These are phyloP conservation scores for Cercospora nicotianae DNA, from an alignment of 2,329 filamentous ascomycete genomes.

Conservation along the genomic window DNA sequence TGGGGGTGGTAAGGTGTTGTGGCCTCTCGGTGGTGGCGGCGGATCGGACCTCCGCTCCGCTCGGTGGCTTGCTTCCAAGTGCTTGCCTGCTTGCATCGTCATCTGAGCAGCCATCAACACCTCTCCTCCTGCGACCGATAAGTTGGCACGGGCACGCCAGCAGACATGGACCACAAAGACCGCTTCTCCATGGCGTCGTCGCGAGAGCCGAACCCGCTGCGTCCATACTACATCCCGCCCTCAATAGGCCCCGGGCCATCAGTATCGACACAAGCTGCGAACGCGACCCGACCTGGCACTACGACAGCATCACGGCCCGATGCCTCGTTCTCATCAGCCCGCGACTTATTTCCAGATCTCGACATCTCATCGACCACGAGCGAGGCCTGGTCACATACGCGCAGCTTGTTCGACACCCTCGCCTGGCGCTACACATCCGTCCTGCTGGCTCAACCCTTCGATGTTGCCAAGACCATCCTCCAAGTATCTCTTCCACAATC, in stretches of 20 bases:
- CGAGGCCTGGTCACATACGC: slow-evolving; percentile 50
- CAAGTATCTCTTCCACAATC: slow-evolving; percentile 64
- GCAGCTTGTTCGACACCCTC: slow-evolving; percentile 77
- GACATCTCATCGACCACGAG: slow-evolving; percentile 54
- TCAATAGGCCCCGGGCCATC: slow-evolving; percentile 49
- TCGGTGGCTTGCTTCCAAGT: not conserved
- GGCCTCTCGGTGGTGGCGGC: not conserved
- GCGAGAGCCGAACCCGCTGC: slow-evolving; percentile 61
- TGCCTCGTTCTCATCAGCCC: slow-evolving; percentile 62
- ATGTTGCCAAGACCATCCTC: slow-evolving; percentile 90
- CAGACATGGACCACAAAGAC: slow-evolving; percentile 23
- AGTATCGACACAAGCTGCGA: slow-evolving; percentile 18
- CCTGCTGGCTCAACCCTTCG: slow-evolving; percentile 89
- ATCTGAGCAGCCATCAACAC: not conserved
- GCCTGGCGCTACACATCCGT: slow-evolving; percentile 90
- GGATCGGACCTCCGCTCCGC: not conserved
- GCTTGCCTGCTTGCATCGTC: not conserved
- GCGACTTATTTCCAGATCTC: slow-evolving; percentile 83
- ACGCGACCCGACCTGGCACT: slow-evolving; percentile 9
- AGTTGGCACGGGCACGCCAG: not conserved
- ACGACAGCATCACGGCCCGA: slow-evolving; percentile 8
- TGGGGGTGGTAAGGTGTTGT: not conserved
- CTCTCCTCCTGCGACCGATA: not conserved
- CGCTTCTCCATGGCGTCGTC: slow-evolving; percentile 45
- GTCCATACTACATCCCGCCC: slow-evolving; percentile 71